phyloP scores from a whole-genome alignment of 345 rosid genomes.

The Lepidium didymum region DNA sequence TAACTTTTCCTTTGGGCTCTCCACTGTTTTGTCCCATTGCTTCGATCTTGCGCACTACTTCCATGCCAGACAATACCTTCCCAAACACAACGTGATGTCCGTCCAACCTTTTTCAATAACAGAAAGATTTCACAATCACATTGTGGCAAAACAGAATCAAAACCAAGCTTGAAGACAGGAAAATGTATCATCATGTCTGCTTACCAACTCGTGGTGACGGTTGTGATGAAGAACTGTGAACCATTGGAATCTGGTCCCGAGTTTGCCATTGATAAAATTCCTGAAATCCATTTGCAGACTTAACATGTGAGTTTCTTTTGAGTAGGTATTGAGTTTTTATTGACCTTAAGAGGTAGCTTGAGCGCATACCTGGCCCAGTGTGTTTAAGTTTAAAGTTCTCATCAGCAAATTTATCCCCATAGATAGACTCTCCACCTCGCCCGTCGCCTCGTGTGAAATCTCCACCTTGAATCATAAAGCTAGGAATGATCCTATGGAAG shows the following conservation, averaged over 20 bases:
- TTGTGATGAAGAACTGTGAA: slow-evolving; percentile 89
- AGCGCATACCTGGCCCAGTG: slow-evolving; percentile 56
- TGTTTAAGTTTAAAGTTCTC: slow-evolving; percentile 93
- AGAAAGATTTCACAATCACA: not conserved
- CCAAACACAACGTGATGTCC: slow-evolving; percentile 90
- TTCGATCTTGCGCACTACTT: slow-evolving; percentile 75
- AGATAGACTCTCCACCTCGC: slow-evolving; percentile 90
- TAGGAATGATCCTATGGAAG: slow-evolving; percentile 89
- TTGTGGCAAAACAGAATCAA: not conserved
- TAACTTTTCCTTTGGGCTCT: slow-evolving; percentile 57
- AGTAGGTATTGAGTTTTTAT: not conserved
- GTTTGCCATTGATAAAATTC: slow-evolving; percentile 82
- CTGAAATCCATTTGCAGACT: slow-evolving; percentile 29
- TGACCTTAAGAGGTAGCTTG: not conserved
- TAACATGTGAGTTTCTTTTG: not conserved
- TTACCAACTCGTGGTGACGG: slow-evolving; percentile 80
- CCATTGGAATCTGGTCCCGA: slow-evolving; percentile 82
- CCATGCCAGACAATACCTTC: slow-evolving; percentile 86
- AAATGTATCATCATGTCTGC: not conserved
- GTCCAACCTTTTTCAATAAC: slow-evolving; percentile 59
- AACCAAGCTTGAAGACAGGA: not conserved
- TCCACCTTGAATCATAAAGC: slow-evolving; percentile 96
- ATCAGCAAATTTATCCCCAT: slow-evolving; percentile 76
- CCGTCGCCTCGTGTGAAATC: slow-evolving; percentile 94
- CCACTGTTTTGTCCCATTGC: slow-evolving; percentile 66